A percentile compares a stretch with the other conserved stretches of the same genome.
These are phyloP conservation scores for Boletus sp. DNA, from an alignment of 768 basidiomycete genomes.

Conservation along the genomic window DNA sequence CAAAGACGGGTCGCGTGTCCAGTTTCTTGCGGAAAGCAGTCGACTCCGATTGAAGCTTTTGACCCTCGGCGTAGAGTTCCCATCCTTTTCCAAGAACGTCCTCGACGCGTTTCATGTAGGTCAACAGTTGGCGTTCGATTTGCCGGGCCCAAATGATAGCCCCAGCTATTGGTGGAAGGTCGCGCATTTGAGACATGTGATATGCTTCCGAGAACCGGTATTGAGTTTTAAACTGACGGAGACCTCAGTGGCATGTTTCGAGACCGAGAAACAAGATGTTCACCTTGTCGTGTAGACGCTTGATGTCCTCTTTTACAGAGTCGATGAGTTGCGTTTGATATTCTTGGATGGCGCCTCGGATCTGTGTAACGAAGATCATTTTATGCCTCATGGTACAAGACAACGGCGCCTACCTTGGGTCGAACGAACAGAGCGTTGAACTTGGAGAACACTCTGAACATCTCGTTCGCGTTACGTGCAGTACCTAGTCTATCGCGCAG, in stretches of 20 bases:
- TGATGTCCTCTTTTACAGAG: constrained; percentile 97
- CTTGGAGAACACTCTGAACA: constrained; percentile 98
- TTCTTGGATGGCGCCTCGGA: constrained; percentile 97
- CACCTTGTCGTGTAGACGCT: constrained; percentile 90
- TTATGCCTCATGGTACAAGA: neutral
- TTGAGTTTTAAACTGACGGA: constrained; percentile 82
- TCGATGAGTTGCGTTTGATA: constrained; percentile 99
- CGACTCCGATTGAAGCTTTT: constrained; percentile 91
- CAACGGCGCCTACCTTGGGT: constrained; percentile 60
- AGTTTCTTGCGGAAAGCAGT: constrained; percentile 93
- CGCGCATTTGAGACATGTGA: constrained; percentile 98
- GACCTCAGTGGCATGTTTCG: neutral
- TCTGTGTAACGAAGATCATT: constrained; percentile 42
- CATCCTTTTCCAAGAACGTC: constrained; percentile 98
- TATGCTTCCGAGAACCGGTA: constrained; percentile 95
- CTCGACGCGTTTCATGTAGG: constrained; percentile 99
- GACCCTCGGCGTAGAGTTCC: constrained; percentile 99
- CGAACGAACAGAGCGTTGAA: constrained; percentile 97
- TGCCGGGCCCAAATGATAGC: constrained; percentile 97
- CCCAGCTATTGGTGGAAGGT: constrained; percentile 93
- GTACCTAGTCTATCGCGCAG: constrained; percentile 90
- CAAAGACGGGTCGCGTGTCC: constrained; percentile 89
- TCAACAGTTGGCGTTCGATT: constrained; percentile 93
- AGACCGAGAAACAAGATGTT: neutral
- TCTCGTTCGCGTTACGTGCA: constrained; percentile 96